phyloP scores from a whole-genome alignment of 441 rosid species.

The Omphalea diandra region DNA sequence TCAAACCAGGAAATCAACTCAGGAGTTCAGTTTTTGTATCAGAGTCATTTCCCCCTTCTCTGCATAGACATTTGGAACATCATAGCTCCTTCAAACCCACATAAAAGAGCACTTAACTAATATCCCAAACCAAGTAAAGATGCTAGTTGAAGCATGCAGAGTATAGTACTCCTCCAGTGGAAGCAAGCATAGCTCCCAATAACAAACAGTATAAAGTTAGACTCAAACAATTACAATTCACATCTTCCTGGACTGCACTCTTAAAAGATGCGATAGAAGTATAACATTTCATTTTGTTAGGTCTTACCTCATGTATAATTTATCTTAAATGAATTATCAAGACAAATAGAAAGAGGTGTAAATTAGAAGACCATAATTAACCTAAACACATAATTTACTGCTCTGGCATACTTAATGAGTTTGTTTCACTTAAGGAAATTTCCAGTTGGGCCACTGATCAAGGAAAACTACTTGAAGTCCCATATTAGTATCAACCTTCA shows the following conservation, averaged over 20 bases:
- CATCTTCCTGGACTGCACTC: neutral
- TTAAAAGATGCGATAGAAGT: neutral
- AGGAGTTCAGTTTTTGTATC: too few relatives aligned
- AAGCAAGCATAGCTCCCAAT: neutral
- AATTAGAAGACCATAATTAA: too few relatives aligned
- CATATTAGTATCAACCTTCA: neutral
- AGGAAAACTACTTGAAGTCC: neutral
- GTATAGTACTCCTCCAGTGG: neutral
- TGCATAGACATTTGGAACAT: neutral
- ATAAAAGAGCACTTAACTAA: neutral
- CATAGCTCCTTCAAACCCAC: neutral
- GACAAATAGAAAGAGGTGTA: neutral
- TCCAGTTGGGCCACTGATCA: neutral
- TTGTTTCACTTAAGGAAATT: too few relatives aligned
- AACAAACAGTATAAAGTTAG: neutral
- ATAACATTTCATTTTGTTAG: neutral
- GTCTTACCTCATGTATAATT: neutral
- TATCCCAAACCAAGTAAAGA: neutral
- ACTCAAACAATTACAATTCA: neutral
- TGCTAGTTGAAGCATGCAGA: neutral
- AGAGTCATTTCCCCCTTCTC: neutral
- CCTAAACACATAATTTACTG: too few relatives aligned
- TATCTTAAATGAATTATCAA: neutral
- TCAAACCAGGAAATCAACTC: neutral
- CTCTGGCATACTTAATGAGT: too few relatives aligned